Conservation (phyloP, 257 asterid genomes). For the Oldenlandia corymbosa region DNA sequence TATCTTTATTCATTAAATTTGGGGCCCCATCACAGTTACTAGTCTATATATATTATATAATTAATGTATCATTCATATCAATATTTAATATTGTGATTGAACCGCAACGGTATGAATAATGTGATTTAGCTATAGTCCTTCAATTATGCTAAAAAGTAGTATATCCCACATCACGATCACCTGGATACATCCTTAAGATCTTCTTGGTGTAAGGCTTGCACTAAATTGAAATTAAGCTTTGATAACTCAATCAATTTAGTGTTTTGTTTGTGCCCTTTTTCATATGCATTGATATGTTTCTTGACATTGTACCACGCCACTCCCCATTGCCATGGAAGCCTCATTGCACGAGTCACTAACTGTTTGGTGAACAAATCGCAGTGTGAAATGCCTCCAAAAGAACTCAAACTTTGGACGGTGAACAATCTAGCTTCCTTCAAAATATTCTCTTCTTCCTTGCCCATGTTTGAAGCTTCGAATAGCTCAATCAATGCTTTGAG, state of each 20-base stretch:
- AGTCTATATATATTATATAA: too few relatives aligned
- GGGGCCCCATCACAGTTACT: too few relatives aligned
- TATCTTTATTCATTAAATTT: too few relatives aligned
- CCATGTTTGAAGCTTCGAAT: conserved; percentile 48
- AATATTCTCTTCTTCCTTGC: conserved; percentile 27
- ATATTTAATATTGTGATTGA: too few relatives aligned
- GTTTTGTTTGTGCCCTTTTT: conserved; percentile 4
- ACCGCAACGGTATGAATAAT: too few relatives aligned
- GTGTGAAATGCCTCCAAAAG: not conserved
- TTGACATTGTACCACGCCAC: conserved; percentile 48
- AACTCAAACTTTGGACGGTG: not conserved
- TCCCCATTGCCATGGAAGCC: conserved; percentile 36
- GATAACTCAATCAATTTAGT: conserved; percentile 33
- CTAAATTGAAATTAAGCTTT: conserved; percentile 44
- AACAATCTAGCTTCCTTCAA: conserved; percentile 25
- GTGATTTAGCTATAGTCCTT: too few relatives aligned
- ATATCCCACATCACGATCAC: too few relatives aligned
- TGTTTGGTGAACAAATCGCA: too few relatives aligned
- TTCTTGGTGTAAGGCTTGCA: conserved; percentile 46
- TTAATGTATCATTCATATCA: too few relatives aligned
- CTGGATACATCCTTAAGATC: conserved; percentile 45
- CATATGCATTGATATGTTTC: conserved; percentile 22
- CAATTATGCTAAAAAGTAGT: too few relatives aligned
- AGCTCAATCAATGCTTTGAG: conserved; percentile 30
- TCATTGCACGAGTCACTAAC: not conserved